Evolutionary conservation across 2,329 filamentous ascomycete genomes (phyloP).

Genomic region (Botryotinia narcissicola): DNA sequence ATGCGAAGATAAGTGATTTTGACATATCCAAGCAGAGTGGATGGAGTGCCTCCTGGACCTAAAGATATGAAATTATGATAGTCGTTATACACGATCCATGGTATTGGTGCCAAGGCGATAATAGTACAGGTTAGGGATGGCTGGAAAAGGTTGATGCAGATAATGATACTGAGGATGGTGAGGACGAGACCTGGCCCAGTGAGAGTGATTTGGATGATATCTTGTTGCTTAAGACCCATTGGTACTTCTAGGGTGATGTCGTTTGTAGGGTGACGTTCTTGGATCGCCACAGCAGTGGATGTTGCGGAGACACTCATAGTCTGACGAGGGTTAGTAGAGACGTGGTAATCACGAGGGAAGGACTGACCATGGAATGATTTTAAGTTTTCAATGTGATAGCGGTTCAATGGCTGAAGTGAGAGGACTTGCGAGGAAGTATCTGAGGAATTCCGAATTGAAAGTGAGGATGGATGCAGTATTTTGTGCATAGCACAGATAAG

Average conservation of each 20-base stretch:
- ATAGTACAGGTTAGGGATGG: conserved; percentile 49
- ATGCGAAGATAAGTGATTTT: conserved; percentile 70
- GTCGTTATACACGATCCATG: conserved; percentile 60
- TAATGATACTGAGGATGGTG: conserved; percentile 52
- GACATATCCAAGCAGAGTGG: conserved; percentile 70
- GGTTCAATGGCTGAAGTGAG: not conserved
- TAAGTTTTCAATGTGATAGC: not conserved
- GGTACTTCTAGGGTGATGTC: conserved; percentile 26
- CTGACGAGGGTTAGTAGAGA: not conserved
- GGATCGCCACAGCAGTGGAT: not conserved
- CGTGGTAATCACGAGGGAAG: not conserved
- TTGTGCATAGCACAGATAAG: not conserved
- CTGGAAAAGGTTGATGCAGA: conserved; percentile 52
- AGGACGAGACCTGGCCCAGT: conserved; percentile 39
- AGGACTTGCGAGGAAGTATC: not conserved
- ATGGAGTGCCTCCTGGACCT: conserved; percentile 76
- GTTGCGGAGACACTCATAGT: conserved; percentile 6
- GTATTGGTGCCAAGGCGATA: conserved; percentile 49
- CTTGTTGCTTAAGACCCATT: conserved; percentile 31
- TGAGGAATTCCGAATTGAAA: not conserved
- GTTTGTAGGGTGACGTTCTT: conserved; percentile 8
- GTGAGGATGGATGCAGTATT: not conserved
- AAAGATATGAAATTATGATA: conserved; percentile 74
- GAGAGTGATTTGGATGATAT: conserved; percentile 35
- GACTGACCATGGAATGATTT: not conserved